Conservation (phyloP, 2,329 filamentous ascomycete genomes). For the Scolecobasidium constrictum region DNA sequence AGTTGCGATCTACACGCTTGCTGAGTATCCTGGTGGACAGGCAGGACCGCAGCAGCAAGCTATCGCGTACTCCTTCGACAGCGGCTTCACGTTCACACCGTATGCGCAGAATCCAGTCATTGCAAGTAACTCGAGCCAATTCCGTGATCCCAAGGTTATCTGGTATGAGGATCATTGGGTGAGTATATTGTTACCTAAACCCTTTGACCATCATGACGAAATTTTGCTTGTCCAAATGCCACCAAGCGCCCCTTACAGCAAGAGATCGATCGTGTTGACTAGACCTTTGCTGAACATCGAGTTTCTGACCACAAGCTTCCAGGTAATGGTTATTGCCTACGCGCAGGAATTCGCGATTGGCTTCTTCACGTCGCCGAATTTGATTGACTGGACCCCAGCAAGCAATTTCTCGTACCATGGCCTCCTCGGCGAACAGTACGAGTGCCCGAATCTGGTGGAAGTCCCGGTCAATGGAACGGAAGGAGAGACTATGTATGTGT, state of each 20-base stretch:
- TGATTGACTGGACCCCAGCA: slow-evolving; percentile 46
- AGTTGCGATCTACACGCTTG: slow-evolving; percentile 48
- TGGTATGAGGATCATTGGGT: slow-evolving; percentile 48
- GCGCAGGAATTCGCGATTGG: slow-evolving; percentile 45
- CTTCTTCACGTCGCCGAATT: slow-evolving; percentile 50
- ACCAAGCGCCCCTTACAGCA: too few relatives aligned
- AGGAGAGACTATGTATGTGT: slow-evolving; percentile 28
- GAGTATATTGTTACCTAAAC: too few relatives aligned
- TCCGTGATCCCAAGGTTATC: slow-evolving; percentile 56
- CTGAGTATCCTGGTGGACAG: slow-evolving; percentile 26
- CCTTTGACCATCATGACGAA: too few relatives aligned
- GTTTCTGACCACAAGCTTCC: too few relatives aligned
- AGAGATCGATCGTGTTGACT: too few relatives aligned
- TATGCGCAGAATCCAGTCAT: slow-evolving; percentile 53
- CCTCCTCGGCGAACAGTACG: slow-evolving; percentile 46
- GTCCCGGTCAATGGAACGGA: slow-evolving; percentile 38
- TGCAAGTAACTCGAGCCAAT: slow-evolving; percentile 41
- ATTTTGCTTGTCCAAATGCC: too few relatives aligned
- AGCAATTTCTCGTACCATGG: slow-evolving; percentile 48
- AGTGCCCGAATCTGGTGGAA: slow-evolving; percentile 51
- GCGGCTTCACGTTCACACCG: slow-evolving; percentile 50
- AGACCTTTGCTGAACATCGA: too few relatives aligned
- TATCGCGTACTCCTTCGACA: slow-evolving; percentile 51
- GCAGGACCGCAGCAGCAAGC: slow-evolving; percentile 42
- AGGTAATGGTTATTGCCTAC: slow-evolving; percentile 46